These are phyloP conservation scores for Suillus cothurnatus DNA, from an alignment of 768 basidiomycete species.

Conservation along the genomic window DNA sequence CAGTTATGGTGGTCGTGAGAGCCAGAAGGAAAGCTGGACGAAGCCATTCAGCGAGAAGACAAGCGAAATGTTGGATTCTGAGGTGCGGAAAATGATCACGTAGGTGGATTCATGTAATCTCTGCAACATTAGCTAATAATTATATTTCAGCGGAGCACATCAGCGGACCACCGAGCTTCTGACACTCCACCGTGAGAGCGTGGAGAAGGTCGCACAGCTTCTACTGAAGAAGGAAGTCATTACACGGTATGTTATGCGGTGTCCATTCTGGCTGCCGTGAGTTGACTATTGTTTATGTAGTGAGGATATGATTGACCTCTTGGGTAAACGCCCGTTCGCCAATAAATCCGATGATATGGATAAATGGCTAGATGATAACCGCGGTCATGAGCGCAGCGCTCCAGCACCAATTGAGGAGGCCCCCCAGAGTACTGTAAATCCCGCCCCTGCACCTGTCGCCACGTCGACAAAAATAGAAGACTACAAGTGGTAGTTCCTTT, in stretches of 20 bases:
- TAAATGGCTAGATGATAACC: constrained; percentile 90
- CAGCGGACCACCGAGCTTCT: constrained; percentile 80
- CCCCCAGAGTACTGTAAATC: constrained; percentile 39
- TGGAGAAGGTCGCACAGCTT: constrained; percentile 90
- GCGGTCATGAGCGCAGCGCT: constrained; percentile 57
- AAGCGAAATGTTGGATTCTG: constrained; percentile 86
- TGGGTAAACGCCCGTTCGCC: constrained; percentile 83
- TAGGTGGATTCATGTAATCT: constrained; percentile 33
- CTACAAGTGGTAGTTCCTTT: constrained; percentile 17
- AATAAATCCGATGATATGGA: constrained; percentile 91
- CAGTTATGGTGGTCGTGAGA: constrained; percentile 90
- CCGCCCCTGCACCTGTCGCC: constrained; percentile 52
- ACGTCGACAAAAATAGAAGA: constrained; percentile 43
- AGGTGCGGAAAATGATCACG: constrained; percentile 97
- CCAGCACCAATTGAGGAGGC: constrained; percentile 62
- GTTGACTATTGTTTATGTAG: constrained; percentile 38
- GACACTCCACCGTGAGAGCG: constrained; percentile 78
- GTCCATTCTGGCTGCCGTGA: constrained; percentile 1
- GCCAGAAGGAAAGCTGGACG: constrained; percentile 84
- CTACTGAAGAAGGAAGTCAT: constrained; percentile 96
- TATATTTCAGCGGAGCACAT: constrained; percentile 63
- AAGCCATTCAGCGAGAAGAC: constrained; percentile 99
- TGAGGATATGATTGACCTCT: constrained; percentile 83
- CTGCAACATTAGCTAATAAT: constrained; percentile 14
- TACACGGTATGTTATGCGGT: constrained; percentile 62